Percentiles rank a stretch among this genome's conserved stretches.
These are phyloP conservation scores for Asterionellopsis glacialis DNA, from an alignment of 108 stramenopile genomes.

Conservation along the genomic window DNA sequence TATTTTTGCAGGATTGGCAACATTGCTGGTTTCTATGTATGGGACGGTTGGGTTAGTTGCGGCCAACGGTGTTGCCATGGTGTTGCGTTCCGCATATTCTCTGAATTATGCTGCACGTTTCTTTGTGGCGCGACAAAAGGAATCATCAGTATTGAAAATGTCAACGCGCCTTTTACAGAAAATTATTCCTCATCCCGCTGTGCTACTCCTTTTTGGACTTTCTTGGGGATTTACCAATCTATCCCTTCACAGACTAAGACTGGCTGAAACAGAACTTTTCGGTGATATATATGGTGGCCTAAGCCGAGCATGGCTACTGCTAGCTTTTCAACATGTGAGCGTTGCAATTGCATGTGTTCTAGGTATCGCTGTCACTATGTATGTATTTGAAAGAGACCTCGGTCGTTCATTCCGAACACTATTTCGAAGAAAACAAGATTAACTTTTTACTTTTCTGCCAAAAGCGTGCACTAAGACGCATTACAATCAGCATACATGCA, in stretches of 20 bases:
- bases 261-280: no score
- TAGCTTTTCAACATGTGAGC: conserved; percentile 48
- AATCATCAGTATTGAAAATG: background rate
- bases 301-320: conserved; percentile 43
- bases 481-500: no score
- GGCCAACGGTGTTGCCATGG: conserved; percentile 77
- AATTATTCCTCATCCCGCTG: conserved; percentile 53
- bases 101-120: conserved; percentile 55
- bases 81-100: conserved; percentile 59
- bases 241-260: conserved; percentile 9
- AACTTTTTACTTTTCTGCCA: background rate
- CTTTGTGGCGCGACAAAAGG: conserved; percentile 25
- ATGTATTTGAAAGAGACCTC: conserved; percentile 37
- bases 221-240: conserved; percentile 35
- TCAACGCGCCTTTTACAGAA: conserved; percentile 17
- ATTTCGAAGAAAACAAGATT: conserved; percentile 24
- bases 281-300: no score
- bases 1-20: conserved; percentile 63
- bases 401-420: conserved; percentile 25
- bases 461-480: no score
- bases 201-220: conserved; percentile 37
- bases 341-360: conserved; percentile 42
- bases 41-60: conserved; percentile 72
- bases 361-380: conserved; percentile 17
- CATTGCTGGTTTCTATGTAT: conserved; percentile 35